Conservation (phyloP, 2,329 filamentous ascomycete genomes). For the Xylaria sp. region DNA sequence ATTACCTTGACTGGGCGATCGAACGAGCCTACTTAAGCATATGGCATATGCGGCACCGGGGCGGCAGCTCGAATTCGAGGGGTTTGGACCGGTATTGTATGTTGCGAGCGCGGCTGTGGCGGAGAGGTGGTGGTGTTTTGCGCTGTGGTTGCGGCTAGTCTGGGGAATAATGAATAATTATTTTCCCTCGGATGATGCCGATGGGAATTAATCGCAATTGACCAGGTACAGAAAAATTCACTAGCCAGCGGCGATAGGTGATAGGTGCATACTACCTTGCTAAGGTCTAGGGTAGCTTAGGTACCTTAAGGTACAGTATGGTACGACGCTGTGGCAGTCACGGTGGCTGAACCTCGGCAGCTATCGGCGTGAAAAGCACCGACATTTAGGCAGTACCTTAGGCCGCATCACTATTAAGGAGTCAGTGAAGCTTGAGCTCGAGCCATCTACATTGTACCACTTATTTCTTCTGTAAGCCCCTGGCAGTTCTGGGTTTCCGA, state of each 20-base stretch:
- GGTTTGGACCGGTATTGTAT: not conserved
- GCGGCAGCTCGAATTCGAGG: conserved; percentile 10
- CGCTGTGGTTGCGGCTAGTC: conserved; percentile 1
- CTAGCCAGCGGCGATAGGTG: not conserved
- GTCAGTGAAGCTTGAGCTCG: conserved; percentile 22
- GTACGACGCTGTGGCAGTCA: not conserved
- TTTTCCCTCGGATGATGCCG: conserved; percentile 30
- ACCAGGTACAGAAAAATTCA: conserved; percentile 23
- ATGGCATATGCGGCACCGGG: conserved; percentile 11
- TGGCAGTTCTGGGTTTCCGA: not conserved
- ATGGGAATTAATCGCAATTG: conserved; percentile 5
- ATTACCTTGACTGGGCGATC: conserved; percentile 46
- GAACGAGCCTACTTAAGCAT: conserved; percentile 39
- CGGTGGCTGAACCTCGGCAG: conserved; percentile 34
- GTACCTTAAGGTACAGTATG: not conserved
- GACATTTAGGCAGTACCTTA: conserved; percentile 7
- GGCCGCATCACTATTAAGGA: conserved; percentile 2
- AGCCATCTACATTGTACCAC: conserved; percentile 21
- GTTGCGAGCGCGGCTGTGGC: not conserved
- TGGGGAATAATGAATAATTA: conserved; percentile 1
- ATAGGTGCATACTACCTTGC: not conserved
- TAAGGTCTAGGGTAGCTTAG: not conserved
- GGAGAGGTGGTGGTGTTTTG: not conserved
- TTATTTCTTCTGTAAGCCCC: not conserved
- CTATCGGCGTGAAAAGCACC: conserved; percentile 13